Evolutionary conservation across 83 land plant species (phyloP), one percentile per base, ranked within the genome.

Genomic region (Picea abies): DNA sequence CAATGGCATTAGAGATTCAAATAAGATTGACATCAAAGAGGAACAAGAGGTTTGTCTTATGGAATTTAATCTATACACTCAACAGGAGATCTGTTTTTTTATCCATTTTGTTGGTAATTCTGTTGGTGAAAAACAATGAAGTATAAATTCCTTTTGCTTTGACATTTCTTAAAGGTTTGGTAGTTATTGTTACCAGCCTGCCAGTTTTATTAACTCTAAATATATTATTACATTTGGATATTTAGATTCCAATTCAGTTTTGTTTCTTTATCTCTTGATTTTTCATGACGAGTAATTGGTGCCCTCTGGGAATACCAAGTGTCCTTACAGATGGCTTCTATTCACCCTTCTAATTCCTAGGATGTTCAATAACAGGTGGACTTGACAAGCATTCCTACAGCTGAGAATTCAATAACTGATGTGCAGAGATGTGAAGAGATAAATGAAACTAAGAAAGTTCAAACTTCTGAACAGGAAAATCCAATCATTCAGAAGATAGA

Each of bases 21-120:
- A 71, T 32, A 68, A 68, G 76, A n/a, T 41, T 17, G 52, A 71
- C 8, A 39, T 71, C 76, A 35, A 71, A 52, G 76, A 71, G 23
- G 47, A 71, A 71, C 49, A 71, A 39, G 76, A 71, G 76, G 76
- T 71, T 71, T 35, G 47, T 71, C 49, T 71, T 71, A n/a, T 71
- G 10, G 76, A 37, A 71, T 37, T 71, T 39, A 71, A 29, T 71
- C 20, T 71, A 37, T 71, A 20, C 26, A 68, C 5, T 19, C 9
- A 71, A 70, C 39, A 37, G n/a, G 14, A 44, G 25, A 9, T 22
- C 25, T 44, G 3, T 65, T 65, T 65, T 39, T 37, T 37, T 39
- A 39, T 6, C 19, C 12, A 5, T 20, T 17, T 37, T 19, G 25
- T 25, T 71, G 76, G 0, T 39, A 19, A 47, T 32, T 32, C 35